A percentile compares a stretch with the other conserved stretches of the same genome.
Evolutionary conservation across 345 rosid species (phyloP).

Genomic region (Salix suchowensis): DNA sequence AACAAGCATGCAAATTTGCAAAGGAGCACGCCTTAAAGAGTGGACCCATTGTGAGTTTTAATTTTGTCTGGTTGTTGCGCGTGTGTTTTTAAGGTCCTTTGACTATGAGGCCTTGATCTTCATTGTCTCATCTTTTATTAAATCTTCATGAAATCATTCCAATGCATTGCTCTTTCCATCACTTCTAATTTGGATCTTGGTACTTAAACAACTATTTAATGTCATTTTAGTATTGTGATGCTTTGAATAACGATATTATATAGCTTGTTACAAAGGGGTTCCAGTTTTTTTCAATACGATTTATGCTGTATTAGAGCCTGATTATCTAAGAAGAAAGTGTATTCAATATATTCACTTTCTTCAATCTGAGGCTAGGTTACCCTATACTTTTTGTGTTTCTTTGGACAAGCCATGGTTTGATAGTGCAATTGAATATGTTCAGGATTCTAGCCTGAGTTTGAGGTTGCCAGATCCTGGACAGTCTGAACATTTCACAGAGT

Average conservation of each 20-base stretch:
- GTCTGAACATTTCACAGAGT: no score
- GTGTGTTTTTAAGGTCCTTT: neutral
- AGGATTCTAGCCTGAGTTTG: no score
- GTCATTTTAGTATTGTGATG: neutral
- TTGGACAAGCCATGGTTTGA: neutral
- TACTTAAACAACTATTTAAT: neutral
- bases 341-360: neutral
- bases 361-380: neutral
- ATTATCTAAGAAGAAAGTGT: neutral
- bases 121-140: neutral
- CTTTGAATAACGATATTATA: neutral
- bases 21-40: constrained; percentile 85
- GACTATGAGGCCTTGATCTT: neutral
- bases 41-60: constrained; percentile 82
- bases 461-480: no score
- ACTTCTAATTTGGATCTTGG: neutral
- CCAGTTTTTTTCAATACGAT: neutral
- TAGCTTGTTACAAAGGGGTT: neutral
- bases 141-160: neutral
- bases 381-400: neutral
- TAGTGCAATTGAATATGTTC: neutral
- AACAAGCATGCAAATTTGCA: constrained; percentile 94
- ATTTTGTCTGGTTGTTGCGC: constrained; percentile 1
- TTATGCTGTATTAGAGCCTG: neutral
- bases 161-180: neutral